Evolutionary conservation across 495 filamentous ascomycete genomes (phyloP), one percentile per base, ranked within the genome.

Genomic region (Penicillium argentinense): DNA sequence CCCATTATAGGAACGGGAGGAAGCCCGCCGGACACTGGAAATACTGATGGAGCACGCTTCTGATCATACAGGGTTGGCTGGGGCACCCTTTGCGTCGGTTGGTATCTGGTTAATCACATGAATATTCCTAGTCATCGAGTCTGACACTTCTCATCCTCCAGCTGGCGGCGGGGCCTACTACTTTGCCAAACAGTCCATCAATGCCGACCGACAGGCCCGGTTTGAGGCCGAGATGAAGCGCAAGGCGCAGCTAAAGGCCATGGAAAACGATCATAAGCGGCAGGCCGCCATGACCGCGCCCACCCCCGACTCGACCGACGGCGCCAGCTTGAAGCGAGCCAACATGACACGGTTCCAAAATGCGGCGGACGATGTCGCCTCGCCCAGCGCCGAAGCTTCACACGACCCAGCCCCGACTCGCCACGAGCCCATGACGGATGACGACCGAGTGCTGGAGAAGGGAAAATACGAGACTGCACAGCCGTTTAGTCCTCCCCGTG

Each of bases 131-230:
- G 8, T 1, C 33, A 8, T 3, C 21, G 3, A 14, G 12, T 27
- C 27, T 43, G 30, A 54, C 38, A 30, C 19, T 36, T 27, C 14
- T 18, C 19, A 14, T 29, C 24, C 11, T 36, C 24, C 60, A 90
- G 86, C 87, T 45, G 93, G 91, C 60, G 93, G 88, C 60, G 91
- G 81, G 42, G 90, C 93, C 51, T 98, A 98, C 78, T 89, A 89
- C 73, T 96, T 96, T 67, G 95, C 93, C 43, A 98, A 98, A 76
- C 77, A 83, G 54, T 86, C 84, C 65, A 91, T 98, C 76, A 92
- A 97, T 57, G 87, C 86, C 52, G 88, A 96, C 70, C 87, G 90
- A 29, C 76, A 79, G 23, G 67, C 79, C 42, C 79, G 88, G 53
- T 83, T 87, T 42, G 80, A 88, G 48, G 80, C 83, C 25, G 79